Conservation (phyloP, 2,329 filamentous ascomycete species). For the Ophiostoma novo-ulmi region DNA sequence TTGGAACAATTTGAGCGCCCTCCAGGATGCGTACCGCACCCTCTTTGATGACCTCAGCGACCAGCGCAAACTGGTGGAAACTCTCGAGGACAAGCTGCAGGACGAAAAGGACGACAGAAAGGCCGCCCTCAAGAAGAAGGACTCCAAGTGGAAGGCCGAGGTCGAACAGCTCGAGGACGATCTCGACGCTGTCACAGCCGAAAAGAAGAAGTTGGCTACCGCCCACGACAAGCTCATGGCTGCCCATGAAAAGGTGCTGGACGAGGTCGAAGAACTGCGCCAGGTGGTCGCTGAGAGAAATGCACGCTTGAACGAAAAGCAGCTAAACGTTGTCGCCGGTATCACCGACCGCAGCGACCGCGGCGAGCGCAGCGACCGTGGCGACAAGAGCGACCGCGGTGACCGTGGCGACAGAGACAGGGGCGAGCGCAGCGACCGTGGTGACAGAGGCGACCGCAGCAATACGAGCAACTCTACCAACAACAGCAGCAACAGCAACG, state of each 20-base stretch:
- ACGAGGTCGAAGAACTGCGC: constrained; percentile 25
- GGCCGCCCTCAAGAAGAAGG: constrained; percentile 3
- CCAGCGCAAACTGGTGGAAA: not conserved
- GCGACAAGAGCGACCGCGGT: constrained; percentile 1
- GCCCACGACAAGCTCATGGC: not conserved
- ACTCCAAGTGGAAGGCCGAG: not conserved
- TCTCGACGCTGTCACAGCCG: not conserved
- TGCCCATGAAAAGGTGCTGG: not conserved
- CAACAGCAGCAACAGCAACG: not conserved
- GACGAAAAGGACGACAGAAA: not conserved
- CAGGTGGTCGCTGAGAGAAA: constrained; percentile 29
- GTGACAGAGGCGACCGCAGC: not conserved
- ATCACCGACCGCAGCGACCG: constrained; percentile 22
- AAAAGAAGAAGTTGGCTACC: not conserved
- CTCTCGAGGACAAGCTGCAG: not conserved
- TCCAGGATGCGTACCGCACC: not conserved
- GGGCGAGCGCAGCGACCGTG: not conserved
- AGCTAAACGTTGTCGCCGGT: constrained; percentile 26
- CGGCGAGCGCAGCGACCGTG: not conserved
- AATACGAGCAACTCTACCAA: not conserved
- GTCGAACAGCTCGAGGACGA: not conserved
- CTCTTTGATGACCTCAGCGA: not conserved
- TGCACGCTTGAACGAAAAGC: constrained; percentile 28
- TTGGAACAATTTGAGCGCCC: not conserved
- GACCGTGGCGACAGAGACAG: not conserved